These are phyloP conservation scores for Bipolaris victoriae DNA, from an alignment of 2,329 filamentous ascomycete species.

Conservation along the genomic window DNA sequence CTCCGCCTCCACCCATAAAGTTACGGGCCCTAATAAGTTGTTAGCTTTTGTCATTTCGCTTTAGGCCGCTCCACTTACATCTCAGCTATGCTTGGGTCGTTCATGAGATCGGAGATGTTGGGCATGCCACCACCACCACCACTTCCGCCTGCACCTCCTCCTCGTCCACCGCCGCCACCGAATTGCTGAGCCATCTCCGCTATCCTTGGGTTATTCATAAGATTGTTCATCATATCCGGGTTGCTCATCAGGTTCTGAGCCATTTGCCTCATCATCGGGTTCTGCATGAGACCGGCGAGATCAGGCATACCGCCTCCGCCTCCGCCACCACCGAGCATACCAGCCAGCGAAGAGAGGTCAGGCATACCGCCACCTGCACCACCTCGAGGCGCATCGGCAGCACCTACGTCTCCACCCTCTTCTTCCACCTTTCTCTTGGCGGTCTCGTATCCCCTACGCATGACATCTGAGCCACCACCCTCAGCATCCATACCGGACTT, in stretches of 20 bases:
- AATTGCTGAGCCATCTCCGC: constrained; percentile 87
- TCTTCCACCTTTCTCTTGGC: constrained; percentile 87
- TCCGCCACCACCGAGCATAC: constrained; percentile 59
- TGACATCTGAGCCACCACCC: constrained; percentile 92
- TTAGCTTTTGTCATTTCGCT: constrained; percentile 6
- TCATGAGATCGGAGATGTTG: constrained; percentile 84
- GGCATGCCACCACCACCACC: constrained; percentile 79
- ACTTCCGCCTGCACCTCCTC: constrained; percentile 65
- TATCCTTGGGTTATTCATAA: constrained; percentile 93
- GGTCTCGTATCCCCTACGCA: constrained; percentile 97
- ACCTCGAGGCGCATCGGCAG: constrained; percentile 48
- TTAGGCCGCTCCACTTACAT: constrained; percentile 69
- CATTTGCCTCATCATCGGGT: constrained; percentile 98
- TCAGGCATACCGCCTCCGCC: constrained; percentile 84
- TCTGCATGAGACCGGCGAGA: constrained; percentile 65
- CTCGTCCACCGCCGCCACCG: constrained; percentile 47
- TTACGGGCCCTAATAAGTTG: constrained; percentile 62
- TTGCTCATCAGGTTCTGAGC: constrained; percentile 98
- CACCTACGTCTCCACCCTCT: constrained; percentile 65
- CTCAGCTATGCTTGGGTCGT: constrained; percentile 87
- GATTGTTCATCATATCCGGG: constrained; percentile 85
- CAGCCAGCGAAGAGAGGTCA: constrained; percentile 74
- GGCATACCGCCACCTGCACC: constrained; percentile 79
- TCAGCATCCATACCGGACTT: constrained; percentile 90
- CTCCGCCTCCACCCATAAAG: constrained; percentile 64